These are phyloP conservation scores for Cryptosporidium ubiquitum DNA, from an alignment of 169 alveolate genomes.

Conservation along the genomic window DNA sequence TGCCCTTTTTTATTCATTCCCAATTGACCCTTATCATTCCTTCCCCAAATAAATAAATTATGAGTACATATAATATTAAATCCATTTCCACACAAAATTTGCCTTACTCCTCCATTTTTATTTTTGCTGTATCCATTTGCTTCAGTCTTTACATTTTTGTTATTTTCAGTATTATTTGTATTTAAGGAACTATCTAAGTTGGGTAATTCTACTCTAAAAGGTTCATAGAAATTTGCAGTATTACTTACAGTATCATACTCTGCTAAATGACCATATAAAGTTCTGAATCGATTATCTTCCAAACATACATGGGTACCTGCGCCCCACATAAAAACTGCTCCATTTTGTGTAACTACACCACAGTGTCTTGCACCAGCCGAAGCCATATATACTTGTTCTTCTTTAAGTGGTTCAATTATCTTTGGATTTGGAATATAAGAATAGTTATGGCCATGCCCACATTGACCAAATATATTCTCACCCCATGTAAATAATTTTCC, in stretches of 20 bases:
- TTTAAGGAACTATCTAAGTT: background rate
- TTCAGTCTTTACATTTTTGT: background rate
- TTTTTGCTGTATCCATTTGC: background rate
- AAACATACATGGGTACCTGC: slow-evolving; percentile 70
- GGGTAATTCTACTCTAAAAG: slow-evolving; percentile 49
- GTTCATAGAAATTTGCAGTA: slow-evolving; percentile 63
- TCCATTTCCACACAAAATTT: slow-evolving; percentile 68
- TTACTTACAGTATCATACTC: slow-evolving; percentile 22
- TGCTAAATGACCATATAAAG: slow-evolving; percentile 26
- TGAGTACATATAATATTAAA: slow-evolving; percentile 65
- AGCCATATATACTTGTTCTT: slow-evolving; percentile 72
- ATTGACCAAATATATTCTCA: slow-evolving; percentile 60
- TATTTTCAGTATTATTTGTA: background rate
- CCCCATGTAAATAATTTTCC: slow-evolving; percentile 73
- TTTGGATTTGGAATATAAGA: slow-evolving; percentile 55
- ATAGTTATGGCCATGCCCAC: slow-evolving; percentile 67
- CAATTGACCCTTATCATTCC: slow-evolving; percentile 72
- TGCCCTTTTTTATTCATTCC: slow-evolving; percentile 55
- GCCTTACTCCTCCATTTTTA: slow-evolving; percentile 64
- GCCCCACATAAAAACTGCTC: slow-evolving; percentile 72
- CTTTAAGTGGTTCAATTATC: slow-evolving; percentile 50
- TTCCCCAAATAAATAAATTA: slow-evolving; percentile 62
- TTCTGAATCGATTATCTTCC: slow-evolving; percentile 50
- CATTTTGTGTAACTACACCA: slow-evolving; percentile 72
- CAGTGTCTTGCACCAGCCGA: slow-evolving; percentile 69